Percentiles rank a stretch among this genome's conserved stretches.
These are phyloP conservation scores for Zasmidium angulare DNA, from an alignment of 2,329 filamentous ascomycete species.

Conservation along the genomic window DNA sequence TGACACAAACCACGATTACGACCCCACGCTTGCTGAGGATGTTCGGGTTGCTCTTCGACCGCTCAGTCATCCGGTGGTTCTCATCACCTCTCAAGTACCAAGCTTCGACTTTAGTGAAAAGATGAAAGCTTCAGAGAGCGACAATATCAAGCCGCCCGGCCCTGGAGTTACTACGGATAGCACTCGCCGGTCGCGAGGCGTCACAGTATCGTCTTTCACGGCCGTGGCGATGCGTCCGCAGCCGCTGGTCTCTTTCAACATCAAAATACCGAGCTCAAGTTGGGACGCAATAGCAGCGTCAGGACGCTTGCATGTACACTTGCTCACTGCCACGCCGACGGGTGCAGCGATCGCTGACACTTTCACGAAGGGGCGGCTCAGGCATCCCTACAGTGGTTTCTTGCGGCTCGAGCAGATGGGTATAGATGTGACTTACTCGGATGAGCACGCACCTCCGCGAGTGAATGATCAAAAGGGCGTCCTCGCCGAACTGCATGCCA, in stretches of 20 bases:
- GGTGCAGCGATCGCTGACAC: conserved; percentile 35
- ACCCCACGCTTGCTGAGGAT: conserved; percentile 8
- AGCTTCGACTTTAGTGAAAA: neutral
- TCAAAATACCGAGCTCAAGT: conserved; percentile 57
- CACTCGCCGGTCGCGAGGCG: conserved; percentile 39
- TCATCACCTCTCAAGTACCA: conserved; percentile 48
- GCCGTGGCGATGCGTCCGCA: conserved; percentile 57
- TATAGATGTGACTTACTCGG: neutral
- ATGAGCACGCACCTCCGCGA: neutral
- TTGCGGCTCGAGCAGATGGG: conserved; percentile 6
- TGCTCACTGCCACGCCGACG: conserved; percentile 39
- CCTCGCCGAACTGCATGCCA: conserved; percentile 36
- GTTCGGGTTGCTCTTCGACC: conserved; percentile 39
- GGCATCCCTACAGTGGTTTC: conserved; percentile 25
- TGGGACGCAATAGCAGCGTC: conserved; percentile 50
- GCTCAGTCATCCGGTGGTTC: conserved; percentile 58
- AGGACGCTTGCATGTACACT: conserved; percentile 51
- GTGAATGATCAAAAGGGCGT: conserved; percentile 16
- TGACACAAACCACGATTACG: neutral
- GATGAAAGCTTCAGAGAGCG: conserved; percentile 17
- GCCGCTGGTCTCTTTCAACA: conserved; percentile 63
- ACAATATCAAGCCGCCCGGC: too few species aligned
- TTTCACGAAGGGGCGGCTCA: conserved; percentile 33
- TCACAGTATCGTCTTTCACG: conserved; percentile 63
- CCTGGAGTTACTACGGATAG: too few species aligned